phyloP scores from a whole-genome alignment of 2,329 filamentous ascomycete genomes.

The Laburnicola sp. region DNA sequence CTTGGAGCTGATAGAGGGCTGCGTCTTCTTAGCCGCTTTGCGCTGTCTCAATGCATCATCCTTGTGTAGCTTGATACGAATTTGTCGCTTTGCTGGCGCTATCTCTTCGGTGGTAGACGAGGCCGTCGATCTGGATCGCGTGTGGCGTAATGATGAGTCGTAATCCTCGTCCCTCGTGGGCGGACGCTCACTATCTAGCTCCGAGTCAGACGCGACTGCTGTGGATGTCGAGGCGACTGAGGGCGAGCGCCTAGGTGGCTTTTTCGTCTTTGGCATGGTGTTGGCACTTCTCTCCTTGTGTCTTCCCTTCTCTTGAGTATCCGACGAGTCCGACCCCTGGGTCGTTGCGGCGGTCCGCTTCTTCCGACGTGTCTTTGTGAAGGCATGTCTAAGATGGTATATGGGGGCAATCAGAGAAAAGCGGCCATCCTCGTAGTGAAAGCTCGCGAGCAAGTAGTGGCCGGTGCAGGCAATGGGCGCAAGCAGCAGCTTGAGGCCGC shows the following conservation, averaged over 20 bases:
- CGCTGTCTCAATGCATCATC: conserved; percentile 75
- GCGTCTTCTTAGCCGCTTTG: conserved; percentile 68
- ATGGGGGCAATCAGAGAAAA: conserved; percentile 80
- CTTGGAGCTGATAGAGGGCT: conserved; percentile 47
- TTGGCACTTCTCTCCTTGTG: conserved; percentile 35
- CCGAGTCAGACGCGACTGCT: conserved; percentile 67
- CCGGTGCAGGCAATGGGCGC: conserved; percentile 78
- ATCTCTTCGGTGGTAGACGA: conserved; percentile 62
- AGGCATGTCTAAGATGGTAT: conserved; percentile 61
- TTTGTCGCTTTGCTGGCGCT: conserved; percentile 72
- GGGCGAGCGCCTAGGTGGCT: conserved; percentile 41
- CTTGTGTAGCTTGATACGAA: conserved; percentile 85
- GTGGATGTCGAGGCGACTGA: conserved; percentile 61
- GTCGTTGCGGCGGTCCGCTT: conserved; percentile 29
- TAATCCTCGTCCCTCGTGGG: conserved; percentile 38
- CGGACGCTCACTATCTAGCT: conserved; percentile 58
- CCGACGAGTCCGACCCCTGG: conserved; percentile 27
- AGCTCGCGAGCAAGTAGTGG: conserved; percentile 78
- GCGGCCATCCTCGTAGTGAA: conserved; percentile 77
- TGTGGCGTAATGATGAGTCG: conserved; percentile 56
- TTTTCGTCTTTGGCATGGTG: conserved; percentile 32
- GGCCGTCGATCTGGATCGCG: conserved; percentile 63
- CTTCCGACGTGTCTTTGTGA: conserved; percentile 43
- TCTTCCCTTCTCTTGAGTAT: conserved; percentile 35
- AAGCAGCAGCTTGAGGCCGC: conserved; percentile 76